Evolutionary conservation across 139 green algal genomes (phyloP).

Genomic region (Chloropicon primus): DNA sequence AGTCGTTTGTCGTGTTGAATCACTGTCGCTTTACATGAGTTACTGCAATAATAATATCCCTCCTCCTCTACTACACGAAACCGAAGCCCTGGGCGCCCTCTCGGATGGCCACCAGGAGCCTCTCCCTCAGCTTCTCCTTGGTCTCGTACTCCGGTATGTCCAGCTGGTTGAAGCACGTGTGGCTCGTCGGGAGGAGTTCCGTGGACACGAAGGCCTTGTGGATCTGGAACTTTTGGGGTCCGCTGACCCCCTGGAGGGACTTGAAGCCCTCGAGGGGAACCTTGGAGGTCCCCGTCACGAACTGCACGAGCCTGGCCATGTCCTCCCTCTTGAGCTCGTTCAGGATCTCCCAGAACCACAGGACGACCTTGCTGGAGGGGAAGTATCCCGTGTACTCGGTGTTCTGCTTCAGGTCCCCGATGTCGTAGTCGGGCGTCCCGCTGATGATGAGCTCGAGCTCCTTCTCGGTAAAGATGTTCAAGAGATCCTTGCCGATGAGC

Average conservation of each 20-base stretch:
- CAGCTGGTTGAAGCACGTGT: constrained; percentile 96
- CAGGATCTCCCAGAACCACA: constrained; percentile 94
- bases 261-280: constrained; percentile 91
- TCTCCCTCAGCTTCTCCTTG: constrained; percentile 81
- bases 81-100: constrained; percentile 83
- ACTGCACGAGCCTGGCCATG: constrained; percentile 76
- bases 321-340: constrained; percentile 72
- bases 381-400: constrained; percentile 88
- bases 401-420: constrained; percentile 64
- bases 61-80: no score
- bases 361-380: constrained; percentile 46
- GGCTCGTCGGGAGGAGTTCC: constrained; percentile 62
- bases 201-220: constrained; percentile 40
- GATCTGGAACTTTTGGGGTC: constrained; percentile 88
- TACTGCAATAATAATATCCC: no score
- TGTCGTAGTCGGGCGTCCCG: constrained; percentile 89
- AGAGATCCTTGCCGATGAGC: constrained; percentile 58
- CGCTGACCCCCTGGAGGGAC: constrained; percentile 74
- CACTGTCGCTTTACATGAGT: no score
- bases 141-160: constrained; percentile 82
- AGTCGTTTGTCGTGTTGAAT: no score
- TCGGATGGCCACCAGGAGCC: constrained; percentile 74
- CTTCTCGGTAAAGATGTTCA: constrained; percentile 87
- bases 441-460: constrained; percentile 97
- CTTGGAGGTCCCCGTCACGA: constrained; percentile 82